Conservation (phyloP, 148 eudicot genomes). For the Rhododendron henanense region DNA sequence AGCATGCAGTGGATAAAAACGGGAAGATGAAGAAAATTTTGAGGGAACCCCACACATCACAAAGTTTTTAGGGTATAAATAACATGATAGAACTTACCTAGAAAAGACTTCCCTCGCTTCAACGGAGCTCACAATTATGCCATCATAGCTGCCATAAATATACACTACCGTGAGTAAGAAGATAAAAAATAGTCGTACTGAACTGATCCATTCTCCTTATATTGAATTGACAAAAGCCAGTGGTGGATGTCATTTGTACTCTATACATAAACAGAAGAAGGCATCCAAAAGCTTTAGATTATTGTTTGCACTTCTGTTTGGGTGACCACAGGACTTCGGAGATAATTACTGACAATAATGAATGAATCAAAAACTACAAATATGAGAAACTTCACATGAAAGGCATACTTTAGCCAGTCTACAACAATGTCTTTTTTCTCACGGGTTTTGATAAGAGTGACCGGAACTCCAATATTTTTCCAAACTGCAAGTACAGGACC, state of each 20-base stretch:
- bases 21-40: not conserved
- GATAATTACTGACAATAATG: not conserved
- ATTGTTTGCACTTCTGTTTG: not conserved
- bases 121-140: constrained; percentile 70
- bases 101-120: constrained; percentile 55
- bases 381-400: not conserved
- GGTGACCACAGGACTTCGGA: not conserved
- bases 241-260: not conserved
- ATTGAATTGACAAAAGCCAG: not conserved
- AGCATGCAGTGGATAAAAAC: not conserved
- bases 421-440: constrained; percentile 32
- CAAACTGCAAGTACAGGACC: constrained; percentile 67
- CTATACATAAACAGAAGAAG: not conserved
- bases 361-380: not conserved
- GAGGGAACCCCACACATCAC: not conserved
- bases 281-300: not conserved
- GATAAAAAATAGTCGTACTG: not conserved
- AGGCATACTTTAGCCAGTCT: constrained; percentile 89
- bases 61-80: not conserved
- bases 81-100: constrained; percentile 34
- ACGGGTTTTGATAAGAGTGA: constrained; percentile 36
- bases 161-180: constrained; percentile 3
- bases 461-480: constrained; percentile 56
- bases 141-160: constrained; percentile 71
- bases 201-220: constrained; percentile 9